Evolutionary conservation across 331 rosid genomes (phyloP).

Genomic region (Phaseolus coccineus): DNA sequence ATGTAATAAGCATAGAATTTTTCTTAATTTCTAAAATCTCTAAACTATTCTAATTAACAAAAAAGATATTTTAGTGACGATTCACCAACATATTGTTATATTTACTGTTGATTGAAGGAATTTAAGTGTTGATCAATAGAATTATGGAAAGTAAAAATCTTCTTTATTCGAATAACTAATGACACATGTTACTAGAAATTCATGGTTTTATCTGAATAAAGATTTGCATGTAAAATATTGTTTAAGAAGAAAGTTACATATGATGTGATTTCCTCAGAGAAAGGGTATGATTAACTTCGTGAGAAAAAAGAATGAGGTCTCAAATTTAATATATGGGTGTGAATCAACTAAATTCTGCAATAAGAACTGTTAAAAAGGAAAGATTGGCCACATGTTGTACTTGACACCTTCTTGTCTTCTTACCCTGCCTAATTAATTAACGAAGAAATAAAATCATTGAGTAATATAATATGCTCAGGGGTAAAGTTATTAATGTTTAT

Average conservation of each 20-base stretch:
- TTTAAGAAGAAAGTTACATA: background rate
- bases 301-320: background rate
- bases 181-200: background rate
- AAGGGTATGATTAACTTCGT: background rate
- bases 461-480: background rate
- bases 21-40: background rate
- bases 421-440: slow-evolving; percentile 8
- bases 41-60: background rate
- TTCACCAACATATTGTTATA: no score
- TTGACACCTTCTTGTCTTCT: slow-evolving; percentile 9
- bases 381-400: background rate
- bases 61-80: background rate
- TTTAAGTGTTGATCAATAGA: no score
- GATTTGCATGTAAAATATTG: background rate
- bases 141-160: background rate
- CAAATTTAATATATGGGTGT: background rate
- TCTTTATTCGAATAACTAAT: background rate
- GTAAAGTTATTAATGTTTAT: background rate
- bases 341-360: slow-evolving; percentile 1
- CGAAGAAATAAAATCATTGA: background rate
- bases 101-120: background rate
- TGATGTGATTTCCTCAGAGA: no score
- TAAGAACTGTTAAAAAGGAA: background rate
- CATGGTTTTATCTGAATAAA: background rate
- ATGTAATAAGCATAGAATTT: background rate